phyloP scores from a whole-genome alignment of 2,329 filamentous ascomycete genomes.

The Venturia nashicola region DNA sequence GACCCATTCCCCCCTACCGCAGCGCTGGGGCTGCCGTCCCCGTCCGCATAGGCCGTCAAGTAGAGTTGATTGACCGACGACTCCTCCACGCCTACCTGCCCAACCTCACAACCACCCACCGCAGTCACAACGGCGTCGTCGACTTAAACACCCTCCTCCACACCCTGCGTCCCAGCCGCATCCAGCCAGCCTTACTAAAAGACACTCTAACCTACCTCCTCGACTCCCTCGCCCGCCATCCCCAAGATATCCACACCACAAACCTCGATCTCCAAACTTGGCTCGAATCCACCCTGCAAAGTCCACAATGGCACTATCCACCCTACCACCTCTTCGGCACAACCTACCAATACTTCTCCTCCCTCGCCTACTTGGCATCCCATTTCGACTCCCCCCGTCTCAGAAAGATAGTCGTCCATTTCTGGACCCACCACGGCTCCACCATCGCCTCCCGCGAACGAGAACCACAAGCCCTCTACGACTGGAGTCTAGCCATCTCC shows the following conservation, averaged over 20 bases:
- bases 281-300: background rate
- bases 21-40: background rate
- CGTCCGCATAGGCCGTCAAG: background rate
- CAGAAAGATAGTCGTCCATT: background rate
- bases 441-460: background rate
- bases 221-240: background rate
- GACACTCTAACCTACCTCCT: background rate
- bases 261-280: background rate
- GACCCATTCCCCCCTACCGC: background rate
- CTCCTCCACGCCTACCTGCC: conserved; percentile 2
- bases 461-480: background rate
- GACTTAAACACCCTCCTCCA: background rate
- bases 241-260: background rate
- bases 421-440: background rate
- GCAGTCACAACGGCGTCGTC: background rate
- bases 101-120: background rate
- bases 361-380: background rate
- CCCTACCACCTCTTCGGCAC: background rate
- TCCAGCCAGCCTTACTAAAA: background rate
- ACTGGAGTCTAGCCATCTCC: background rate
- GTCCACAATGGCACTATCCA: conserved; percentile 1
- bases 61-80: background rate
- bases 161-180: background rate
- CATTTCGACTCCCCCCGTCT: background rate
- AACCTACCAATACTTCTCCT: background rate